Evolutionary conservation across 1,284 basidiomycete genomes (phyloP).

Genomic region (Irpex lacteus): DNA sequence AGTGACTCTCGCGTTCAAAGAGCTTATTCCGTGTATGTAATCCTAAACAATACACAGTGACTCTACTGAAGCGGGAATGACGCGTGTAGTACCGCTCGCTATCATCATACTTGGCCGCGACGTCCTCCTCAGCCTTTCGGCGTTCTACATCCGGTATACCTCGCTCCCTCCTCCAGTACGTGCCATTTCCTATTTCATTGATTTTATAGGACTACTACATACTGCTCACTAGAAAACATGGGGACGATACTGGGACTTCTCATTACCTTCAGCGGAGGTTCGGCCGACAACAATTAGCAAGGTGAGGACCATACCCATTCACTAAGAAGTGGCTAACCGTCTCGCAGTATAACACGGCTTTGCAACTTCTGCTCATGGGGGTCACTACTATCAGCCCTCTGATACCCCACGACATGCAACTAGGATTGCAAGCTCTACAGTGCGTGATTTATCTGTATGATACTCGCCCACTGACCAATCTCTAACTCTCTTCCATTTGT

Average conservation of each 20-base stretch:
- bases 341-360: slow-evolving; percentile 82
- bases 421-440: slow-evolving; percentile 63
- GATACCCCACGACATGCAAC: slow-evolving; percentile 57
- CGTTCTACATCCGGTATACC: slow-evolving; percentile 93
- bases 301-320: slow-evolving; percentile 37
- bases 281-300: slow-evolving; percentile 90
- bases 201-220: not conserved
- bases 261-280: slow-evolving; percentile 92
- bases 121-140: slow-evolving; percentile 82
- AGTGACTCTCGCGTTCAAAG: slow-evolving; percentile 80
- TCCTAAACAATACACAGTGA: slow-evolving; percentile 6
- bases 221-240: slow-evolving; percentile 74
- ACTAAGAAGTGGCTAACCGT: not conserved
- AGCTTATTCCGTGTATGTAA: slow-evolving; percentile 75
- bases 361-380: slow-evolving; percentile 92
- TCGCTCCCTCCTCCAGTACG: slow-evolving; percentile 85
- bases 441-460: slow-evolving; percentile 31
- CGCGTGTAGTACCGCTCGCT: slow-evolving; percentile 72
- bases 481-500: not conserved
- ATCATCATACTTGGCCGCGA: slow-evolving; percentile 89
- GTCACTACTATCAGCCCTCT: slow-evolving; percentile 83
- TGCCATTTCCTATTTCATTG: slow-evolving; percentile 14
- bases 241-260: slow-evolving; percentile 91
- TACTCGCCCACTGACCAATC: slow-evolving; percentile 6
- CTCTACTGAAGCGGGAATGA: not conserved